These are phyloP conservation scores for Didymella sp. DNA, from an alignment of 2,329 filamentous ascomycete species.

Conservation along the genomic window DNA sequence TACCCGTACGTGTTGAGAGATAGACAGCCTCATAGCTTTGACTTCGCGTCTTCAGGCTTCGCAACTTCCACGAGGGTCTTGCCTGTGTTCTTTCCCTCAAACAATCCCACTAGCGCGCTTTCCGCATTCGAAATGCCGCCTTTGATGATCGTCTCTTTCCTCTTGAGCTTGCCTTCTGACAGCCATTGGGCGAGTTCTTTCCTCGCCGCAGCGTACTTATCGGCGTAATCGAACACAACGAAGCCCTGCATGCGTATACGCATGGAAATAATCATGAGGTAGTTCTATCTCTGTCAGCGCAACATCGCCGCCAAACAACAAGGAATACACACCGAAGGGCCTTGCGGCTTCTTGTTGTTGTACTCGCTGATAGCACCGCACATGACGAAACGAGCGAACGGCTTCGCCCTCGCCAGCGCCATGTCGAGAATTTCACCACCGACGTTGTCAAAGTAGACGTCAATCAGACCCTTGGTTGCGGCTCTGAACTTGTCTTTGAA, in stretches of 20 bases:
- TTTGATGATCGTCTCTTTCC: conserved; percentile 72
- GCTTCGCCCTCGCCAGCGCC: conserved; percentile 53
- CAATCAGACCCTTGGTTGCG: conserved; percentile 58
- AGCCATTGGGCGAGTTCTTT: conserved; percentile 71
- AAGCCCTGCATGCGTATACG: conserved; percentile 62
- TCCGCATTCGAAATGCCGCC: conserved; percentile 72
- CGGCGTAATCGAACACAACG: conserved; percentile 72
- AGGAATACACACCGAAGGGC: conserved; percentile 53
- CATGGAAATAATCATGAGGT: conserved; percentile 54
- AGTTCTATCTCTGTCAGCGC: conserved; percentile 45
- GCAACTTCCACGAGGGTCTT: conserved; percentile 56
- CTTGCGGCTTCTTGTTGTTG: conserved; percentile 55
- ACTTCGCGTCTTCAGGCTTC: conserved; percentile 49
- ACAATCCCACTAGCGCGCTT: conserved; percentile 68
- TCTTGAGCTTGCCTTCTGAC: conserved; percentile 72
- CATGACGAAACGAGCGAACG: conserved; percentile 52
- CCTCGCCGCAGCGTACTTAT: conserved; percentile 64
- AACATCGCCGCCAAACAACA: background rate
- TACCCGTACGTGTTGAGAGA: background rate
- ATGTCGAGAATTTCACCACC: conserved; percentile 59
- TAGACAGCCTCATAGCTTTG: conserved; percentile 35
- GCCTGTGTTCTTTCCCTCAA: conserved; percentile 73
- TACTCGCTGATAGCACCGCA: conserved; percentile 57
- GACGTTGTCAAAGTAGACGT: conserved; percentile 62
- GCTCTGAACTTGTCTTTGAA: conserved; percentile 58